Base-by-base conservation (phyloP, 371 early-diverging fungal species). In the Batrachochytrium dendrobatidis region DNA sequence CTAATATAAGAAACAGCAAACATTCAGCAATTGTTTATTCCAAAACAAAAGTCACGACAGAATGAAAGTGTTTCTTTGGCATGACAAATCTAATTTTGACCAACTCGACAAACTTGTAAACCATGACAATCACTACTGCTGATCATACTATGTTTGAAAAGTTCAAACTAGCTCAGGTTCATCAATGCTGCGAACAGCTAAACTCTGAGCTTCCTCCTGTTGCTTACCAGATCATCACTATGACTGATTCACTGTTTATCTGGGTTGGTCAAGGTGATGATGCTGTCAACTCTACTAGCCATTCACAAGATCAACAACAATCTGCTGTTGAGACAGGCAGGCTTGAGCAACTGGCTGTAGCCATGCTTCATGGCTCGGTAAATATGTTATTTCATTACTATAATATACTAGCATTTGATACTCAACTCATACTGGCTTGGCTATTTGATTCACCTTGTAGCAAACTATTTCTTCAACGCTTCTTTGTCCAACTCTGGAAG, bases 221-320 rank as follows among this genome's bases (percentile, higher is more conserved):
- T 22, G 55, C 54, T 7, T 35, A 44, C 55, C 60, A 60, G 29
- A 54, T 60, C 25, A 34, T 35, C 44, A 49, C 44, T 33, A 34
- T 60, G 25, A 35, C 18, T 17, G 60, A 55, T 25, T 60, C 60
- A 18, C 34, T 46, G n/a, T 46, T 60, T 44, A 31, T 60, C 6
- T 60, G 60, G 60, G 35, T 54, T 22, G 60, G 60, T 15, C 17
- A 24, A 43, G 58, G 34, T 17, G 34, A 46, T 12, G 55, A 52
- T 10, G 28, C 48, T 7, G 24, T 8, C 8, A 48, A 29, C 49
- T 29, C 12, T 22, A 48, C 12, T 29, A 48, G 49, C 49, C n/a
- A 48, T 22, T 29, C 12, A 29, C 52, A 22, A 22, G 31, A 51
- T 29, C 24, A 51, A n/a, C 52, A 26, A 22, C 52, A 26, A n/a